Base-by-base conservation (phyloP, 306 rosid species). In the Luffa aegyptiaca region DNA sequence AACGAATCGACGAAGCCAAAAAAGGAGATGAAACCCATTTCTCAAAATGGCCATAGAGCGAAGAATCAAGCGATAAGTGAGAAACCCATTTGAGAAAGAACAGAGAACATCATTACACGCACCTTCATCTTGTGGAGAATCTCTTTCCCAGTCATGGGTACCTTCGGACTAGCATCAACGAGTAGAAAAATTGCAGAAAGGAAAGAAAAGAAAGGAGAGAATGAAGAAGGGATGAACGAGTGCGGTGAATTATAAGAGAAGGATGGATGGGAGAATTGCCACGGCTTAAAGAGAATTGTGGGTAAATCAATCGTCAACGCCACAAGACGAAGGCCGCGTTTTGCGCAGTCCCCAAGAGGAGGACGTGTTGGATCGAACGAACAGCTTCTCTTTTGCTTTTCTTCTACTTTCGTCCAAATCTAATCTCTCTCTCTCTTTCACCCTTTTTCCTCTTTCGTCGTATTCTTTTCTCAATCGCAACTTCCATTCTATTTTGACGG, bases 61-160 rank as follows among this genome's bases (percentile, higher is more conserved):
- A 73, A 49, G 44, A 73, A 73, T 49, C 5, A 31, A 73, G 42
- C 3, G 44, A 73, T 1, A 68, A 42, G 35, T 3, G 2, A 10
- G 8, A 42, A 11, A 73, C 77, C 77, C 77, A 73, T 45, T 26
- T 45, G 76, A 70, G 76, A 70, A 62, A 59, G 2, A 14, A 42
- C 44, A 79, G 65, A 79, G 3, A 45, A 13, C 3, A 18, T 8
- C 10, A 8, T 8, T 21, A 35, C 4, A 44, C 48, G 70, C 81
- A 94, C 97, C 96, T 94, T 92, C 97, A 94, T 94, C 88, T 90
- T 94, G 65, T 80, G 80, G 66, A 94, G 83, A 69, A 94, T 87
- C 80, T 92, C 97, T 82, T 20, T 92, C 87, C 97, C 91, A 8
- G 88, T 2, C 98, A 94, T 94, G 63, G 82, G 51, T 65, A 46